Evolutionary conservation across 805 yeast genomes (phyloP).

Genomic region (Metschnikowia colocasiae): DNA sequence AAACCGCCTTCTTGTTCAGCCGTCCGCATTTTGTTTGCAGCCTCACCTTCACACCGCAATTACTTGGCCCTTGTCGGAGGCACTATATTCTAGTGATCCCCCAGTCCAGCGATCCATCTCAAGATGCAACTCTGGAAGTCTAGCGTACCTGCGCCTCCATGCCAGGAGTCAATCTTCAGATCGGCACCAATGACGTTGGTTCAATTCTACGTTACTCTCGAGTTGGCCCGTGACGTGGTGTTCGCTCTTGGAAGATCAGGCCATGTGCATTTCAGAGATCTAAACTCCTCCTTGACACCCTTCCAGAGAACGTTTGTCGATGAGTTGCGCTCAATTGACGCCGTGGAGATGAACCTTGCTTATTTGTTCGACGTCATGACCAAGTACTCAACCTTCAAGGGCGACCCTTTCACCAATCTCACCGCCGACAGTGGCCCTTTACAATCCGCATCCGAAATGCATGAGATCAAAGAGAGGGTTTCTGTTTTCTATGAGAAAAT

Average conservation of each 20-base stretch:
- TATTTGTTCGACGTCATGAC: conserved; percentile 28
- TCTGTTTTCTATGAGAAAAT: conserved; percentile 28
- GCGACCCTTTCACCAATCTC: conserved; percentile 25
- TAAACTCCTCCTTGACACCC: conserved; percentile 45
- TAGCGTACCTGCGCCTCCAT: conserved; percentile 1
- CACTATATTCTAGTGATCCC: not conserved
- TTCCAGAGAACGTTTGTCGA: conserved; percentile 45
- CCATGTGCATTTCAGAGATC: conserved; percentile 43
- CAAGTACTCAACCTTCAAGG: conserved; percentile 26
- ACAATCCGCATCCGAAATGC: conserved; percentile 35
- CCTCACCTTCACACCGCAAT: not conserved
- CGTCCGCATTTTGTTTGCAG: not conserved
- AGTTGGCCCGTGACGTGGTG: conserved; percentile 42
- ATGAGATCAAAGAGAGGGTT: conserved; percentile 27
- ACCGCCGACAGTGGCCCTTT: conserved; percentile 48
- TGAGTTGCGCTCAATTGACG: conserved; percentile 39
- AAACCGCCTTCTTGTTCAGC: not conserved
- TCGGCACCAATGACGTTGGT: conserved; percentile 49
- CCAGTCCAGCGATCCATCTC: not conserved
- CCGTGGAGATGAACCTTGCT: conserved; percentile 28
- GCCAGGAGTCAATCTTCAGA: conserved; percentile 39
- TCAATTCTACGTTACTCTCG: conserved; percentile 46
- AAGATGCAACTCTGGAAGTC: conserved; percentile 8
- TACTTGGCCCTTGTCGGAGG: not conserved
- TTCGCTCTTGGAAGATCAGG: conserved; percentile 36